A percentile compares a stretch with the other conserved stretches of the same genome.
Conservation (phyloP, 2,329 filamentous ascomycete species). For the Colletotrichum tofieldiae region DNA sequence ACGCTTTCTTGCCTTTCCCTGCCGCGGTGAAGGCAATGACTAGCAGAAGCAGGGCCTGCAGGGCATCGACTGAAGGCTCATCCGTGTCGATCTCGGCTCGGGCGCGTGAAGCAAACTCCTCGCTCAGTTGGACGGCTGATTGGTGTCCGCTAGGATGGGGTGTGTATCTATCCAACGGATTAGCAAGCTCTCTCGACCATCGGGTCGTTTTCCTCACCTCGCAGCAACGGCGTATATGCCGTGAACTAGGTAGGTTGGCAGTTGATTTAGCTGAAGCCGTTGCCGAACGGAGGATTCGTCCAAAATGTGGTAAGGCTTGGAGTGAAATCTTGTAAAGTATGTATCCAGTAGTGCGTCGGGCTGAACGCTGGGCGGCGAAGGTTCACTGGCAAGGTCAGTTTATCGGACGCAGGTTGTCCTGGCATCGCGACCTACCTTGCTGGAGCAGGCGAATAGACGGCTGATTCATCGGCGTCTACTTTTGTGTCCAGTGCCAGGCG, state of each 20-base stretch:
- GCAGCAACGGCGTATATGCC: constrained; percentile 75
- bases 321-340: constrained; percentile 85
- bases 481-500: constrained; percentile 54
- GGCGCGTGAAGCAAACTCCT: constrained; percentile 81
- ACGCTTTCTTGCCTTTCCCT: constrained; percentile 87
- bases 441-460: constrained; percentile 60
- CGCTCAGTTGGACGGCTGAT: constrained; percentile 76
- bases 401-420: background rate
- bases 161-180: constrained; percentile 72
- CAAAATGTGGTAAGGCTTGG: constrained; percentile 85
- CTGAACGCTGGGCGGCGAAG: constrained; percentile 62
- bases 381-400: constrained; percentile 56
- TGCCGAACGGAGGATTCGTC: constrained; percentile 84
- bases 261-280: constrained; percentile 77
- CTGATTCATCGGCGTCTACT: constrained; percentile 55
- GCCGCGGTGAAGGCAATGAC: constrained; percentile 83
- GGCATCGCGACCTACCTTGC: constrained; percentile 51
- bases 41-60: constrained; percentile 84
- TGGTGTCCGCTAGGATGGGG: constrained; percentile 78
- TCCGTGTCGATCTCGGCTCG: constrained; percentile 82
- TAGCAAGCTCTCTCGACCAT: constrained; percentile 36
- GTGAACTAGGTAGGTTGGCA: constrained; percentile 69
- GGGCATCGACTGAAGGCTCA: constrained; percentile 83
- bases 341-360: constrained; percentile 80
- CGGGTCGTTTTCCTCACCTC: constrained; percentile 62